Conservation (phyloP, 2,329 filamentous ascomycete genomes). For the Elsinoe fawcettii region DNA sequence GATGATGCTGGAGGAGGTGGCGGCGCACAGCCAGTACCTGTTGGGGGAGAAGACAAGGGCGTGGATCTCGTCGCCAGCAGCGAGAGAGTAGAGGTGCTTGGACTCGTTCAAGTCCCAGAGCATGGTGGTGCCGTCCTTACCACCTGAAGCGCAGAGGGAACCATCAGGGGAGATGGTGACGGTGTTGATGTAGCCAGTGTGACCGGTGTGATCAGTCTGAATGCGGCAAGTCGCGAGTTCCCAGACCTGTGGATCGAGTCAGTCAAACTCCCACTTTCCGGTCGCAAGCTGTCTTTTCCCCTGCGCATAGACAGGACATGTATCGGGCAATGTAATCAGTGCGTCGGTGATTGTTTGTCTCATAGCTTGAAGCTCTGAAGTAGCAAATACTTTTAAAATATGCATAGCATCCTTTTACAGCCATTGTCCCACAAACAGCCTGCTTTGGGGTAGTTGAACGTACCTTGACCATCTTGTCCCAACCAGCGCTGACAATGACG, state of each 20-base stretch:
- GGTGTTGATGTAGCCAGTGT: slow-evolving; percentile 99
- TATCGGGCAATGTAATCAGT: slow-evolving; percentile 52
- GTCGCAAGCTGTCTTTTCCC: background rate
- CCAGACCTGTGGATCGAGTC: slow-evolving; percentile 65
- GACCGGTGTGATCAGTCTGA: slow-evolving; percentile 99
- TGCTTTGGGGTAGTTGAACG: slow-evolving; percentile 35
- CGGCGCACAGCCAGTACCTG: slow-evolving; percentile 99
- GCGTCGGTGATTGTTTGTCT: slow-evolving; percentile 91
- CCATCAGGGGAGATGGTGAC: slow-evolving; percentile 99
- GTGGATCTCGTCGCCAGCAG: slow-evolving; percentile 99
- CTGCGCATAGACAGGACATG: background rate
- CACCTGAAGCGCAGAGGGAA: slow-evolving; percentile 96
- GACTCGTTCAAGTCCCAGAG: slow-evolving; percentile 99
- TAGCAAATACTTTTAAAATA: slow-evolving; percentile 96
- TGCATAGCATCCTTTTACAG: slow-evolving; percentile 82
- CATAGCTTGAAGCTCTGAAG: slow-evolving; percentile 98
- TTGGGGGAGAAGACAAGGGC: slow-evolving; percentile 99
- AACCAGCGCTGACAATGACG: slow-evolving; percentile 95
- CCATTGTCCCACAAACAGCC: slow-evolving; percentile 13
- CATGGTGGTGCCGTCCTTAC: slow-evolving; percentile 99
- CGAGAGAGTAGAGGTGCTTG: slow-evolving; percentile 99
- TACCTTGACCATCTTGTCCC: slow-evolving; percentile 99
- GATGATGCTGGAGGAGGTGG: slow-evolving; percentile 95
- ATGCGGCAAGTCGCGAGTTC: slow-evolving; percentile 98
- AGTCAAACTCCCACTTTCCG: slow-evolving; percentile 10